Conservation (phyloP, 257 asterid genomes). For the Fraxinus pennsylvanica region DNA sequence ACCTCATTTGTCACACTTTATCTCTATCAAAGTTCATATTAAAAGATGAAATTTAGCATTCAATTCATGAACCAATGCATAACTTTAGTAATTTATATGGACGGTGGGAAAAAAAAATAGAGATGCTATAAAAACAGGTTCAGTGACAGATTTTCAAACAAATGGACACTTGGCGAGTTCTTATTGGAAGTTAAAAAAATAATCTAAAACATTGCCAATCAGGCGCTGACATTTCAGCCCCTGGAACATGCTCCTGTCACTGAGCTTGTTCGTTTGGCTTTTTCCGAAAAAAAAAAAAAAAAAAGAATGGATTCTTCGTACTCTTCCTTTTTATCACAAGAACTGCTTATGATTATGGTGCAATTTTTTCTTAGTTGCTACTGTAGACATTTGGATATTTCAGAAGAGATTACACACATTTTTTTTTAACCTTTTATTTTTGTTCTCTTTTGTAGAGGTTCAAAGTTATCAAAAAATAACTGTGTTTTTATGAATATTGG, state of each 20-base stretch:
- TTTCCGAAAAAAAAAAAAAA: not conserved
- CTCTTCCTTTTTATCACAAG: slow-evolving; percentile 50
- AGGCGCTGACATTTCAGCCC: no score
- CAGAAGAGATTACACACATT: not conserved
- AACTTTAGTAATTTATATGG: not conserved
- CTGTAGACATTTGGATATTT: not conserved
- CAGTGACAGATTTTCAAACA: no score
- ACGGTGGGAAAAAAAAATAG: not conserved
- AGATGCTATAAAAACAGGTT: no score
- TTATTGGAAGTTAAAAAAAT: no score
- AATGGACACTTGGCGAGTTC: no score
- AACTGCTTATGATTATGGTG: slow-evolving; percentile 66
- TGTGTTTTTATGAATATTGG: not conserved
- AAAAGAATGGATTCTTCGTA: slow-evolving; percentile 3
- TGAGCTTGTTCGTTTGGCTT: no score
- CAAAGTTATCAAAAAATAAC: not conserved
- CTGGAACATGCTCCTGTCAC: no score
- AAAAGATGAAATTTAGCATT: not conserved
- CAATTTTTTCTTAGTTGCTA: not conserved
- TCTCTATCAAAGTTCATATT: slow-evolving; percentile 4
- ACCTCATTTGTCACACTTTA: no score
- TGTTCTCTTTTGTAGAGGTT: no score
- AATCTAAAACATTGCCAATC: no score
- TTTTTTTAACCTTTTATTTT: not conserved
- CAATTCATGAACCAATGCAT: not conserved